Percentiles rank a stretch among this genome's conserved stretches.
Conservation (phyloP, 805 yeast genomes). For the Saccharomyces kudriavzevii region DNA sequence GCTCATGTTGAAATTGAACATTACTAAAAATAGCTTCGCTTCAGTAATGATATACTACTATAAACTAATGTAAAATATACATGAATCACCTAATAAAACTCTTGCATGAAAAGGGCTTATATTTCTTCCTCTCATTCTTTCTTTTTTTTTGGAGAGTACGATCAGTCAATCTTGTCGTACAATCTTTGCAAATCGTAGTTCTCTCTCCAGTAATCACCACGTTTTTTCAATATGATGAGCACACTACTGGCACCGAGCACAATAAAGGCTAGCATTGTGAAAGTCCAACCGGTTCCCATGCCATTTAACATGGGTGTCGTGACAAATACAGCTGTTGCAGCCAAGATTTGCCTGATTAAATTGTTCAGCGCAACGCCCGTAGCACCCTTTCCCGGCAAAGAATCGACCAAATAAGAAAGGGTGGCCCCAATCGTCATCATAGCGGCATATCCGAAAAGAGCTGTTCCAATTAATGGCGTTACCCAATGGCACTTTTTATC, state of each 20-base stretch:
- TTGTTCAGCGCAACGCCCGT: conserved; percentile 83
- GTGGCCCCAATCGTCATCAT: conserved; percentile 80
- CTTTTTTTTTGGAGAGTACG: background rate
- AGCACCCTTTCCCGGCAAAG: conserved; percentile 81
- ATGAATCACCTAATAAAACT: background rate
- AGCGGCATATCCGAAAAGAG: conserved; percentile 71
- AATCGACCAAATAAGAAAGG: conserved; percentile 72
- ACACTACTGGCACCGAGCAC: conserved; percentile 37
- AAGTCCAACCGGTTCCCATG: conserved; percentile 64
- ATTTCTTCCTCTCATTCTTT: background rate
- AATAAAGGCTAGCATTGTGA: conserved; percentile 56
- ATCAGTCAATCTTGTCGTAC: conserved; percentile 38
- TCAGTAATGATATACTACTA: background rate
- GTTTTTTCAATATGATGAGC: conserved; percentile 41
- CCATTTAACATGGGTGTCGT: conserved; percentile 63
- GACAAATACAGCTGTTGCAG: conserved; percentile 68
- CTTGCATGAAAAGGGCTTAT: background rate
- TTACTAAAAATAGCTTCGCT: background rate
- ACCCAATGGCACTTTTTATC: conserved; percentile 64
- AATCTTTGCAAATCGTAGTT: conserved; percentile 48
- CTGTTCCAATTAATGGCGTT: conserved; percentile 72
- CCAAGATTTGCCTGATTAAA: conserved; percentile 61
- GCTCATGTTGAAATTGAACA: background rate
- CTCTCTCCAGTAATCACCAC: conserved; percentile 58
- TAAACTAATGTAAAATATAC: background rate